Conservation (phyloP, 169 alveolate genomes). For the Plasmodium reichenowi region DNA sequence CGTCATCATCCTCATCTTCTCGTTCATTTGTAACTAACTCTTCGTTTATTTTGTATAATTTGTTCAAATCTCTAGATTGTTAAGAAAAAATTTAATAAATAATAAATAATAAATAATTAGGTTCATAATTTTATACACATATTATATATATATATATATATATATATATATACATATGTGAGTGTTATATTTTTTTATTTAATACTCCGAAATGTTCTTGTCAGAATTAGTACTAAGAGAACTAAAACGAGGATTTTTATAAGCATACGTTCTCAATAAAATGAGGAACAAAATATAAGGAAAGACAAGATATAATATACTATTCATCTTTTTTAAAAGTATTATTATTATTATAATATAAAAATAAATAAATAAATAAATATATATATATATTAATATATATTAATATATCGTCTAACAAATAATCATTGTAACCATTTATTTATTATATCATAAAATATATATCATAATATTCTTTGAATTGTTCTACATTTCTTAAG, state of each 20-base stretch:
- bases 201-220: slow-evolving; percentile 53
- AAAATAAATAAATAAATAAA: not conserved
- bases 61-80: slow-evolving; percentile 41
- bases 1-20: slow-evolving; percentile 68
- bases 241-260: slow-evolving; percentile 52
- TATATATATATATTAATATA: no score
- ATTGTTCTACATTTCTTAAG: no score
- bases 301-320: slow-evolving; percentile 18
- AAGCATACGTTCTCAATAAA: slow-evolving; percentile 6
- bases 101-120: not conserved
- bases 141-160: not conserved
- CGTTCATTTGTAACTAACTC: slow-evolving; percentile 59
- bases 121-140: no score
- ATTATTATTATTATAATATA: not conserved
- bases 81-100: not conserved
- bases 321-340: slow-evolving; percentile 31
- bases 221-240: slow-evolving; percentile 18
- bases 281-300: slow-evolving; percentile 23
- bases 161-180: not conserved
- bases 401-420: no score
- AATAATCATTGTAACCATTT: no score
- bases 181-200: slow-evolving; percentile 3
- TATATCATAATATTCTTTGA: no score
- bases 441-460: no score
- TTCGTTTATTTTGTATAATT: slow-evolving; percentile 38